phyloP scores from a whole-genome alignment of 1,139 yeast genomes.

The Sugiyamaella neomexicana region DNA sequence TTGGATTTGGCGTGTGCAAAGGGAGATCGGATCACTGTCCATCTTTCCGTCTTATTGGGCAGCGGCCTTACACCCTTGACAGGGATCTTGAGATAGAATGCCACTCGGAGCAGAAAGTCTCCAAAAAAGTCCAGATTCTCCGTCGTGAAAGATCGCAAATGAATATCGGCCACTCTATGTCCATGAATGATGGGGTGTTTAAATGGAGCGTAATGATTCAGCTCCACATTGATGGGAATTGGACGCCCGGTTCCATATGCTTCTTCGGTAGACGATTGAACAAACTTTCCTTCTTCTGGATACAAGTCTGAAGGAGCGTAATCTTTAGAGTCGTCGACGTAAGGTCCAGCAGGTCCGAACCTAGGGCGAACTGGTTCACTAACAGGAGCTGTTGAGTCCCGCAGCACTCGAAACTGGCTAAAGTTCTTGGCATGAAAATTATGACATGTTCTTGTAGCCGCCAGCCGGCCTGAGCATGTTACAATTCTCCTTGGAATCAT shows the following conservation, averaged over 20 bases:
- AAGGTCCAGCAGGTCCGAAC: slow-evolving; percentile 14
- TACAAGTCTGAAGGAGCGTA: slow-evolving; percentile 28
- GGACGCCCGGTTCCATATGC: slow-evolving; percentile 48
- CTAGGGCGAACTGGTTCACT: slow-evolving; percentile 15
- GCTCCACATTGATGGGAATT: slow-evolving; percentile 77
- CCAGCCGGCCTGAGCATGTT: not conserved
- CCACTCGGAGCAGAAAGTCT: slow-evolving; percentile 88
- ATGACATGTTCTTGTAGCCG: not conserved
- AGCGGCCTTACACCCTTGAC: slow-evolving; percentile 66
- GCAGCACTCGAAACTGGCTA: not conserved
- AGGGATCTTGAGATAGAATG: slow-evolving; percentile 86
- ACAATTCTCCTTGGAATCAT: slow-evolving; percentile 8
- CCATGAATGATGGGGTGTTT: slow-evolving; percentile 68
- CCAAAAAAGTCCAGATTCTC: slow-evolving; percentile 71
- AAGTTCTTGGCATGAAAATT: not conserved
- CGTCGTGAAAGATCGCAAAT: slow-evolving; percentile 70
- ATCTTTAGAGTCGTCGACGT: slow-evolving; percentile 28
- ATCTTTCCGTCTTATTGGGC: slow-evolving; percentile 74
- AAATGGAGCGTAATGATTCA: slow-evolving; percentile 80
- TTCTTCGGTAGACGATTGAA: slow-evolving; percentile 31
- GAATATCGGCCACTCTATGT: slow-evolving; percentile 62
- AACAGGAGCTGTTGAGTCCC: not conserved
- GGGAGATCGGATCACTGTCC: slow-evolving; percentile 93
- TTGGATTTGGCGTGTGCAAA: slow-evolving; percentile 93
- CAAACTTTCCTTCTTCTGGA: slow-evolving; percentile 31